These are phyloP conservation scores for Umbilicus rupestris DNA, from an alignment of 164 flowering plant species.

Conservation along the genomic window DNA sequence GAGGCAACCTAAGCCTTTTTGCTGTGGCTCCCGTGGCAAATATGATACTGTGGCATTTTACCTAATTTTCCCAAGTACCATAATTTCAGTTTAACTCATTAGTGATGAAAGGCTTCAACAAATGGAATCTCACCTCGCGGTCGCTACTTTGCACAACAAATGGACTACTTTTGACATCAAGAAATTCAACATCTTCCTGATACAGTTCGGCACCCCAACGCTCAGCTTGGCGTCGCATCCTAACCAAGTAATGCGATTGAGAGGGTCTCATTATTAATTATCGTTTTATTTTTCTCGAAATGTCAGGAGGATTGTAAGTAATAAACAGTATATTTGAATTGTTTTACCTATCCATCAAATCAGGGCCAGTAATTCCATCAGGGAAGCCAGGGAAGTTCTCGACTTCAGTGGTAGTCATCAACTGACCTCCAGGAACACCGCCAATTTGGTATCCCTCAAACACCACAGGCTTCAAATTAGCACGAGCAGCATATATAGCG, in stretches of 20 bases:
- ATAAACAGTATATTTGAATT: background rate
- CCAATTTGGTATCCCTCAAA: slow-evolving; percentile 93
- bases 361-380: slow-evolving; percentile 95
- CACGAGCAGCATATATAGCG: slow-evolving; percentile 93
- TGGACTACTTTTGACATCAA: slow-evolving; percentile 69
- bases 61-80: slow-evolving; percentile 31
- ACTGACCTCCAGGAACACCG: slow-evolving; percentile 93
- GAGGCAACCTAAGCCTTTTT: slow-evolving; percentile 66
- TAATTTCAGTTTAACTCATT: background rate
- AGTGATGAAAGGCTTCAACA: background rate
- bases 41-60: slow-evolving; percentile 75
- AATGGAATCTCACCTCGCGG: slow-evolving; percentile 58
- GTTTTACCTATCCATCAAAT: slow-evolving; percentile 84
- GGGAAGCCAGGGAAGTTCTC: slow-evolving; percentile 99
- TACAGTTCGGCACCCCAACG: slow-evolving; percentile 91
- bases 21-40: slow-evolving; percentile 95
- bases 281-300: background rate
- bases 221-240: slow-evolving; percentile 90
- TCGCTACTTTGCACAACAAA: slow-evolving; percentile 80
- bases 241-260: slow-evolving; percentile 14
- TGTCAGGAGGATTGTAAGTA: too few relatives aligned
- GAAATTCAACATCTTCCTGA: slow-evolving; percentile 87
- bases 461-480: slow-evolving; percentile 92
- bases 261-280: background rate
- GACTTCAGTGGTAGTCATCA: slow-evolving; percentile 98